Base-by-base conservation (phyloP, 2,329 filamentous ascomycete genomes). In the Arthrinium phaeospermum region DNA sequence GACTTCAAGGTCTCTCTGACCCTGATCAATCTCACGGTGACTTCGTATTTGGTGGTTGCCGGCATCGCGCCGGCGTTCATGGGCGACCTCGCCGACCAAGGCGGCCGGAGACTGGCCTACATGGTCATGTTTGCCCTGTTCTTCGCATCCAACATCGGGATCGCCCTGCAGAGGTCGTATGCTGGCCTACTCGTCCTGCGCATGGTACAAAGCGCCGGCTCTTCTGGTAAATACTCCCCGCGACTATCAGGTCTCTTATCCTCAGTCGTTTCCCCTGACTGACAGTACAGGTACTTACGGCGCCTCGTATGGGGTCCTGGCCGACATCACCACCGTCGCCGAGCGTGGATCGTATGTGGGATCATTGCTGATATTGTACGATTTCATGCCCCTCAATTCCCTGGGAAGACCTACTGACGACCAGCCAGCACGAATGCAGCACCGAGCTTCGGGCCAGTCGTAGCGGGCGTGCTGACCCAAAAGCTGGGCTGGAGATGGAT, bases 251-350 rank as follows among this genome's bases (percentile, higher is more conserved):
- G 22, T 37, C n/a, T 30, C 49, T 14, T 51, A 61, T 30, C 1
- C 51, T 19, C 3, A 80, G 89, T 22, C 4, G 6, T 47, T 19
- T 4, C 14, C 51, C 3, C 27, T 57, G 14, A 34, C 51, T 53
- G 13, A 14, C 12, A 16, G 1, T 3, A 34, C 5, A 69, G 68
- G 68, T 4, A 51, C 47, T 3, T 69, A 46, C 22, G 41, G 41
- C 1, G 47, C 46, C 10, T 44, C 68, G 0, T 69, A 51, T 34
- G 68, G 68, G 10, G 68, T 69, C 12, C 12, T 69, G 12, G 47
- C 68, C 30, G 44, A 69, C 19, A 69, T 69, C 7, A 37, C 68
- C 10, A 37, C 45, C 3, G n/a, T 37, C 5, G 12, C 16, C 24
- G 68, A 69, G 27, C n/a, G 68, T 16, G 68, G 68, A 2, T 49